phyloP scores from a whole-genome alignment of 2,329 filamentous ascomycete genomes.

The Trichoderma endophyticum region DNA sequence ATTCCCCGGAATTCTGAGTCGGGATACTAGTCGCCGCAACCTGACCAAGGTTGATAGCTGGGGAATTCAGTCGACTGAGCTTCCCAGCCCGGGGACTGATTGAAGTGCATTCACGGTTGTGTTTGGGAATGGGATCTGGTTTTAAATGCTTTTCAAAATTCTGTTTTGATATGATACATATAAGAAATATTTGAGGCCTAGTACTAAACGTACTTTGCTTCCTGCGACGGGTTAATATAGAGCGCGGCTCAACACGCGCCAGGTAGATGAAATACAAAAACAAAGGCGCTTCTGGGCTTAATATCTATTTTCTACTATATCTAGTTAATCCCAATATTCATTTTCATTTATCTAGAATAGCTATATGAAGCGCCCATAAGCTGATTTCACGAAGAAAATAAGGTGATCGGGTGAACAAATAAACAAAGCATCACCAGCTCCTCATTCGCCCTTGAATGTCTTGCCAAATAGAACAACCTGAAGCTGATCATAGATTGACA shows the following conservation, averaged over 20 bases:
- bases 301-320: neutral
- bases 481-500: constrained; percentile 11
- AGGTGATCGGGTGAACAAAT: neutral
- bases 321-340: neutral
- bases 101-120: neutral
- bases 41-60: constrained; percentile 6
- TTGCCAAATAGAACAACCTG: neutral
- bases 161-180: neutral
- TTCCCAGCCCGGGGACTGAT: neutral
- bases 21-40: neutral
- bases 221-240: neutral
- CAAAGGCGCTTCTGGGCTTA: neutral
- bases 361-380: neutral
- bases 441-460: neutral
- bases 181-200: neutral
- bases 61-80: neutral
- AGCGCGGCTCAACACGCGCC: neutral
- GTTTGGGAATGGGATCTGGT: neutral
- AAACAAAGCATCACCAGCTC: neutral
- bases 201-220: neutral
- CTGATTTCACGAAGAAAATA: neutral
- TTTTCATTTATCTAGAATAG: neutral
- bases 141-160: neutral
- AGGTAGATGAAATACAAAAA: neutral
- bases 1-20: constrained; percentile 64